A percentile compares a stretch with the other conserved stretches of the same genome.
Evolutionary conservation across 2,329 filamentous ascomycete genomes (phyloP).

Genomic region (Rhinocladiella similis): DNA sequence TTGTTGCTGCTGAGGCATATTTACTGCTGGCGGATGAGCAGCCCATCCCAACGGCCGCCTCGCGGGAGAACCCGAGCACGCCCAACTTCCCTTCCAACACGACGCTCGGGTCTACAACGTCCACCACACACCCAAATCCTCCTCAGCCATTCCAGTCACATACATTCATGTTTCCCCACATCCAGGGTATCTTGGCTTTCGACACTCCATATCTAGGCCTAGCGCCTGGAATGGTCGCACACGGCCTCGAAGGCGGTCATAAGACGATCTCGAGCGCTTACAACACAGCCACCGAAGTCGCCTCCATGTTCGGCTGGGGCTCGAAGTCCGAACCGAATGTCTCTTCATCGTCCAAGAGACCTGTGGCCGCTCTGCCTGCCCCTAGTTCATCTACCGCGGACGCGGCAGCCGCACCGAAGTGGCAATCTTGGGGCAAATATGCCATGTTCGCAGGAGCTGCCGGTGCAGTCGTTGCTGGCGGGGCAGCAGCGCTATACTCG

Average conservation of each 20-base stretch:
- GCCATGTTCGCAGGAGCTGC: slow-evolving; percentile 82
- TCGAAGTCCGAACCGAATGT: slow-evolving; percentile 31
- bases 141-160: slow-evolving; percentile 18
- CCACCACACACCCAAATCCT: slow-evolving; percentile 24
- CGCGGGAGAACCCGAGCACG: slow-evolving; percentile 27
- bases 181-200: slow-evolving; percentile 87
- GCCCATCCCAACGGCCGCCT: slow-evolving; percentile 42
- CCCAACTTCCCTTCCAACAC: slow-evolving; percentile 29
- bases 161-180: slow-evolving; percentile 84
- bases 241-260: slow-evolving; percentile 78
- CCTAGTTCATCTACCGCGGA: slow-evolving; percentile 38
- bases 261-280: slow-evolving; percentile 71
- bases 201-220: slow-evolving; percentile 79
- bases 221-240: slow-evolving; percentile 51
- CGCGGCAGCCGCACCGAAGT: slow-evolving; percentile 52
- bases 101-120: slow-evolving; percentile 23
- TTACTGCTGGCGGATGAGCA: slow-evolving; percentile 72
- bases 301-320: slow-evolving; percentile 61
- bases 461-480: slow-evolving; percentile 77
- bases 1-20: slow-evolving; percentile 86
- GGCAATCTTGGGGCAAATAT: slow-evolving; percentile 81
- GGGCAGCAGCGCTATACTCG: slow-evolving; percentile 80
- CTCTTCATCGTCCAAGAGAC: slow-evolving; percentile 22
- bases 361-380: slow-evolving; percentile 33
- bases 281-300: slow-evolving; percentile 65